Conservation (phyloP, 345 rosid genomes). For the Citrus mangshanensis region DNA sequence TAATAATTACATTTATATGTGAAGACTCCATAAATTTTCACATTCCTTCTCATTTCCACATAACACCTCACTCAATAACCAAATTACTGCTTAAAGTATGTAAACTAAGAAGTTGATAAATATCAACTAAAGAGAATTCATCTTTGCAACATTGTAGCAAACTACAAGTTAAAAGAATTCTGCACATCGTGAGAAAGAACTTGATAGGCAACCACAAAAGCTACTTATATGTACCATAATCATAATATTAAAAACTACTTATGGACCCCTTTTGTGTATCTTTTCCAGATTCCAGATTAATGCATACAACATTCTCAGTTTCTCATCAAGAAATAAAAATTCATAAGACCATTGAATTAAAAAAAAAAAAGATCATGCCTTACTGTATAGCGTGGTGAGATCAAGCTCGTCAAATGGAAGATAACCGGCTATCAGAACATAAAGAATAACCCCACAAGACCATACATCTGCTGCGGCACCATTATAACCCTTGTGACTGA, state of each 20-base stretch:
- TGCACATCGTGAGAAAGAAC: not conserved
- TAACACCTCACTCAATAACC: not conserved
- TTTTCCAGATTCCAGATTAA: not conserved
- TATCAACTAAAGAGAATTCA: not conserved
- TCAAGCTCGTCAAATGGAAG: constrained; percentile 98
- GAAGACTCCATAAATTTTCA: not conserved
- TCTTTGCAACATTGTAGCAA: not conserved
- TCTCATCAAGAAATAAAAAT: not conserved
- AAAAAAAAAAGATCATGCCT: constrained; percentile 48
- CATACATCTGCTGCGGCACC: constrained; percentile 96
- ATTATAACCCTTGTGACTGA: constrained; percentile 92
- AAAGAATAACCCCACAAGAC: constrained; percentile 96
- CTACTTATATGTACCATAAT: constrained; percentile 1
- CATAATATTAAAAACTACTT: not conserved
- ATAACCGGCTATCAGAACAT: constrained; percentile 94
- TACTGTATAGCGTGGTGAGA: constrained; percentile 86
- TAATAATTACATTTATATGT: not conserved
- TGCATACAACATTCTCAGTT: not conserved
- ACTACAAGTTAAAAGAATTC: not conserved
- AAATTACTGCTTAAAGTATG: not conserved
- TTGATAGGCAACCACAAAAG: constrained; percentile 2
- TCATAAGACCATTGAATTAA: not conserved
- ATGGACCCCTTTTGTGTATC: not conserved
- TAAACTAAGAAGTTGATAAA: not conserved
- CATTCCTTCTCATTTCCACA: not conserved